Evolutionary conservation across 169 alveolate genomes (phyloP), one percentile per base, ranked within the genome.

Genomic region (Plasmodium coatneyi): DNA sequence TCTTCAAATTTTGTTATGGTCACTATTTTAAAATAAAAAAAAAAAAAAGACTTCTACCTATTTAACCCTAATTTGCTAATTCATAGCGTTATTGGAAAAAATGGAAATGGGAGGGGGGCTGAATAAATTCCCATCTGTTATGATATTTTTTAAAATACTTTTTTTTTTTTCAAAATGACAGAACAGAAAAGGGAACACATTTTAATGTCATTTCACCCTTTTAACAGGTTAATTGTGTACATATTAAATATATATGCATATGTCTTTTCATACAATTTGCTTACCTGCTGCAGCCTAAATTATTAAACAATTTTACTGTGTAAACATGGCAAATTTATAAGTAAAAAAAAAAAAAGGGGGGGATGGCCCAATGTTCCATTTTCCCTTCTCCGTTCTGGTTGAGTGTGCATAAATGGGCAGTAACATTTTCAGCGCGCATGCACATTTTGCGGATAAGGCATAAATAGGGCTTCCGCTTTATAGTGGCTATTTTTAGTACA

Each of bases 371-470:
- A 60, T 60, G 74, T 60, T 60, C 74, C 74, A 60, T 60, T 60
- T 60, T 60, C 32, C 74, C 52, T 66, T 60, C 71, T 28, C 54
- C 46, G 28, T 89, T 79, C 79, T 41, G 70, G 71, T 10, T 70
- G 49, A 39, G 71, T 56, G 94, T 89, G 94, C 94, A 89, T 89
- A 81, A 79, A 89, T 43, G 93, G 80, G 83, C 82, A 70, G 39
- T n/a, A 43, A 70, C 78, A 70, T 30, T 60, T 60, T 86, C 36
- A 16, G 22, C 83, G 76, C 46, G 28, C 25, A 41, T 82, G 43
- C 39, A 32, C 52, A 25, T 30, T 32, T 30, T 60, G 60, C 71
- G 80, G 28, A 82, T 34, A 82, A 82, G 28, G 28, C 46, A 82
- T 49, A 52, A 52, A 30, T 32, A 7, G 56, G 54, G 12, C 80